Conservation (phyloP, 2,329 filamentous ascomycete species). For the Plenodomus tracheiphilus region DNA sequence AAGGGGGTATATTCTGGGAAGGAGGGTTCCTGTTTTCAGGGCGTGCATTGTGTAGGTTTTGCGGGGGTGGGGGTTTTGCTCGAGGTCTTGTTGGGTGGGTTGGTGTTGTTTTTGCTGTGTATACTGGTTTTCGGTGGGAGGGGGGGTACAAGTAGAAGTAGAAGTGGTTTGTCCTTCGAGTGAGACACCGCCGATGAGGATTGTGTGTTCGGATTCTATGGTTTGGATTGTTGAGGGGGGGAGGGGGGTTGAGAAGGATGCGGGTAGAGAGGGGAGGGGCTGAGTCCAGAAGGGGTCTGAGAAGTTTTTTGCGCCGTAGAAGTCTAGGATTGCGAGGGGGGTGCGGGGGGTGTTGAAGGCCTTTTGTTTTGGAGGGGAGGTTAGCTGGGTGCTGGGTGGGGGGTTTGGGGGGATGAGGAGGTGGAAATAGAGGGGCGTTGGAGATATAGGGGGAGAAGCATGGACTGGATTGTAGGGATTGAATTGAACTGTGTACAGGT, state of each 20-base stretch:
- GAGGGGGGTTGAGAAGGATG: constrained; percentile 1
- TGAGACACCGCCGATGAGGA: constrained; percentile 16
- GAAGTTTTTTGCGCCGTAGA: constrained; percentile 21
- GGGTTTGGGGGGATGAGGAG: not conserved
- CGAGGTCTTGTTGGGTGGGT: too few relatives aligned
- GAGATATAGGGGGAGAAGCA: too few relatives aligned
- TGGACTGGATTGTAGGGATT: too few relatives aligned
- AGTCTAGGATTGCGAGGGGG: constrained; percentile 14
- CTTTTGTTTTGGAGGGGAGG: too few relatives aligned
- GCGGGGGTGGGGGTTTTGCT: constrained; percentile 6
- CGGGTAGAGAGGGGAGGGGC: constrained; percentile 6
- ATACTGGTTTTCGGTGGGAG: too few relatives aligned
- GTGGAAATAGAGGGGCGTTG: too few relatives aligned
- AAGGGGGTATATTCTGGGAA: constrained; percentile 10
- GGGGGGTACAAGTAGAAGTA: too few relatives aligned
- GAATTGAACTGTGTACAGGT: too few relatives aligned
- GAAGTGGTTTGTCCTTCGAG: constrained; percentile 23
- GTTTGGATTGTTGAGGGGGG: not conserved
- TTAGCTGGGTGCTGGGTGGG: too few relatives aligned
- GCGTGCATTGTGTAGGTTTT: constrained; percentile 16
- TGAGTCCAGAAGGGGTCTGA: constrained; percentile 13
- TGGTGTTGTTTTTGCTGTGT: too few relatives aligned
- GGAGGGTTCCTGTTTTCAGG: constrained; percentile 12
- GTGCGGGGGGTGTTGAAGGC: constrained; percentile 6
- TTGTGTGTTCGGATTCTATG: constrained; percentile 6